These are phyloP conservation scores for Lenwebbia sp. DNA, from an alignment of 345 rosid genomes.

Conservation along the genomic window DNA sequence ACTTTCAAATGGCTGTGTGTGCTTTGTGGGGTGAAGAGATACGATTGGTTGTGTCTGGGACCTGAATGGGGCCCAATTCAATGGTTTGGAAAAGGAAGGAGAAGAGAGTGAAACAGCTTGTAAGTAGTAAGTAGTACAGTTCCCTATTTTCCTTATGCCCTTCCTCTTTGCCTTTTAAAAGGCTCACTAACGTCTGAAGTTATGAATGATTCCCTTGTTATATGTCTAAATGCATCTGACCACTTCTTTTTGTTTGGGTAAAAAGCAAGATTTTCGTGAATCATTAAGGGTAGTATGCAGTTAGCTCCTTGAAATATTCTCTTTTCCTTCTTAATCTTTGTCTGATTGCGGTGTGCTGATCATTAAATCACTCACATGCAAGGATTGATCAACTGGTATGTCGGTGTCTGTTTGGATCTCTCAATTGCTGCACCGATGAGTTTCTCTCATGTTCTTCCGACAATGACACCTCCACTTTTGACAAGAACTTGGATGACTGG, in stretches of 20 bases:
- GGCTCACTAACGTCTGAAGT: background rate
- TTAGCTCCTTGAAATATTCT: background rate
- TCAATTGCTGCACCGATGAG: background rate
- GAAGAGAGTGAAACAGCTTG: background rate
- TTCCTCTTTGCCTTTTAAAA: background rate
- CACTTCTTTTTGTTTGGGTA: background rate
- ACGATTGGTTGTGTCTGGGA: conserved; percentile 5
- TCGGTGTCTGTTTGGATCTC: background rate
- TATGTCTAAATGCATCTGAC: background rate
- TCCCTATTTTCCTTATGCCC: background rate
- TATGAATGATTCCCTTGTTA: background rate
- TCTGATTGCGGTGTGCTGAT: background rate
- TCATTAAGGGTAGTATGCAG: background rate
- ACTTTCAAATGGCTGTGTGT: background rate
- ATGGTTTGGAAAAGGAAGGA: background rate
- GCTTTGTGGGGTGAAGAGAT: conserved; percentile 1
- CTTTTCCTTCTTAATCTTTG: background rate
- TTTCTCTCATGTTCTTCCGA: background rate
- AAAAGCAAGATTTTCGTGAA: background rate
- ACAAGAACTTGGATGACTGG: background rate
- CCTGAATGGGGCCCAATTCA: background rate
- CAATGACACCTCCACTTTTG: background rate
- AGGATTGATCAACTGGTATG: background rate
- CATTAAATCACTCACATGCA: background rate
- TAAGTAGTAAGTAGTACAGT: no score